A percentile compares a stretch with the other conserved stretches of the same genome.
phyloP scores from a whole-genome alignment of 352 stramenopile species.

The Pythium oligandrum region DNA sequence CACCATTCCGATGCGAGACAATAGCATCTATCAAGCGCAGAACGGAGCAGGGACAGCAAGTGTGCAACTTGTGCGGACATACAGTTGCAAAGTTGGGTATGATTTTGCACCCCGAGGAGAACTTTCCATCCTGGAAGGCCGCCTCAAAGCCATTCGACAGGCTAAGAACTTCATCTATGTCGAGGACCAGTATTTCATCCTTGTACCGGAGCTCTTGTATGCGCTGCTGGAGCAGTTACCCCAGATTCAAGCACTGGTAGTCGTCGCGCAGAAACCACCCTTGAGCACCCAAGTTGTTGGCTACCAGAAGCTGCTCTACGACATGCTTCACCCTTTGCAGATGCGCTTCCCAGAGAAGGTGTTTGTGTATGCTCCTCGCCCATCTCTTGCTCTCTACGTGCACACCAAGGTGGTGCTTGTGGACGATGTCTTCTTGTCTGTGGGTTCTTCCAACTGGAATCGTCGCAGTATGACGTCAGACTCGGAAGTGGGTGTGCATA shows the following conservation, averaged over 20 bases:
- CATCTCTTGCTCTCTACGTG: constrained; percentile 36
- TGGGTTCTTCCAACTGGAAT: constrained; percentile 29
- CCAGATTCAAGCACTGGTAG: constrained; percentile 20
- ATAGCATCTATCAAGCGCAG: background rate
- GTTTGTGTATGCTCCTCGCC: constrained; percentile 17
- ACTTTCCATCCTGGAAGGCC: constrained; percentile 24
- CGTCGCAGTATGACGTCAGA: constrained; percentile 28
- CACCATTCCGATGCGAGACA: background rate
- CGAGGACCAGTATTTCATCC: constrained; percentile 49
- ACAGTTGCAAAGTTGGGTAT: constrained; percentile 27
- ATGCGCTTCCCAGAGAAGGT: constrained; percentile 32
- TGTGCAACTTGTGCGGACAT: constrained; percentile 37
- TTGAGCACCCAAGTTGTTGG: constrained; percentile 13
- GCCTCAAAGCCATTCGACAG: constrained; percentile 28
- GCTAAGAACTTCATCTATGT: constrained; percentile 40
- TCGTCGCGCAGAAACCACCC: constrained; percentile 19
- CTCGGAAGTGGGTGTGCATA: constrained; percentile 17
- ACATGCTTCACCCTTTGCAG: constrained; percentile 29
- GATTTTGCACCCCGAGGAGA: constrained; percentile 30
- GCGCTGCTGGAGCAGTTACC: constrained; percentile 26
- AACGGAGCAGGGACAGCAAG: constrained; percentile 6
- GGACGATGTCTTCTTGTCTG: constrained; percentile 24
- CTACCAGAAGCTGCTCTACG: constrained; percentile 33
- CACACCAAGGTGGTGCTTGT: constrained; percentile 48
- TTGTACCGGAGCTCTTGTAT: constrained; percentile 23